Base-by-base conservation (phyloP, 1,284 basidiomycete genomes). In the Cystobasidium slooffiae region DNA sequence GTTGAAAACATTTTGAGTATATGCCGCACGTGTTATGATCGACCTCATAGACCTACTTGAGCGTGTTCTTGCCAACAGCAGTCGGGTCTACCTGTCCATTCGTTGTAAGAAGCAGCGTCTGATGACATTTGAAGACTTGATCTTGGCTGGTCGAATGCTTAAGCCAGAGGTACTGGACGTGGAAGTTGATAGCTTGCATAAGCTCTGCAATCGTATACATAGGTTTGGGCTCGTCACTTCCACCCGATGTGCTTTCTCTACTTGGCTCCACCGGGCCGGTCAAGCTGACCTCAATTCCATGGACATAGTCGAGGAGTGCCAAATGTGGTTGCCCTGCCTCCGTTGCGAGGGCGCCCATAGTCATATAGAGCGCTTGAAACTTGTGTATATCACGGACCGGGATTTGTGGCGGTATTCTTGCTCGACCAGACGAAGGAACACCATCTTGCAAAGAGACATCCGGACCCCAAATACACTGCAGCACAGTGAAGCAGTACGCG, bases 91-190 rank as follows among this genome's bases (percentile, higher is more conserved):
- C 4, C 20, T 6, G 1, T 18, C 24, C 53, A 12, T 56, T 24
- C 14, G 53, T 56, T 56, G 14, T 12, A 3, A n/a, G 6, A 6
- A 49, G n/a, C 6, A 49, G 46, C 12, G 46, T n/a, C n/a, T n/a
- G 52, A 53, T 22, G 14, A 3, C 22, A 39, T 39, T 16, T n/a
- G 24, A 39, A 9, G 1, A 37, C 8, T 7, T 12, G 18, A 7
- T 39, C 61, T 16, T 46, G 18, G 18, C 24, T 24, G 41, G 12
- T 18, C 31, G 56, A 37, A 14, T 63, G 3, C 6, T 63, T 41
- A 39, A 63, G 44, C 61, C 61, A 63, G 46, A 16, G 7, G 61
- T 46, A 47, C 43, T 63, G 61, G 6, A 63, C 14, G 41, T 63
- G 61, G 14, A 49, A n/a, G 22, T 20, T 44, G 2, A 63, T 46